Evolutionary conservation across 2,329 filamentous ascomycete species (phyloP).

Genomic region (Phialemonium atrogriseum): DNA sequence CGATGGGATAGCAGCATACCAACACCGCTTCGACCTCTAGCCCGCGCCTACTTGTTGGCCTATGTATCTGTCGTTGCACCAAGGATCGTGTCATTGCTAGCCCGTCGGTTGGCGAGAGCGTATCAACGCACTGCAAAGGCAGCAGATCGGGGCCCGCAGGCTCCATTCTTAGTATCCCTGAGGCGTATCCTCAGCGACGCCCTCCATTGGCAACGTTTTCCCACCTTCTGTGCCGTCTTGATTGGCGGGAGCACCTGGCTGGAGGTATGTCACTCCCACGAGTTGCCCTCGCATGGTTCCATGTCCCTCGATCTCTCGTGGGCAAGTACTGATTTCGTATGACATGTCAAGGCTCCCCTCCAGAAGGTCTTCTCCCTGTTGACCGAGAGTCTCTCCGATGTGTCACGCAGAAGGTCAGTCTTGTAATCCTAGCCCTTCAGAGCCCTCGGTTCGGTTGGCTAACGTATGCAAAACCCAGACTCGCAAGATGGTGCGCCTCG

Average conservation of each 20-base stretch:
- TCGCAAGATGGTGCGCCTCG: constrained; percentile 47
- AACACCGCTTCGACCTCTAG: constrained; percentile 42
- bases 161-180: constrained; percentile 24
- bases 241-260: constrained; percentile 53
- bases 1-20: constrained; percentile 30
- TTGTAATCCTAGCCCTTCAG: not conserved
- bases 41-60: constrained; percentile 52
- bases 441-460: not conserved
- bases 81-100: constrained; percentile 43
- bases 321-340: too few species aligned
- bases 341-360: constrained; percentile 21
- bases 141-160: constrained; percentile 13
- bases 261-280: constrained; percentile 33
- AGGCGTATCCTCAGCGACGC: constrained; percentile 38
- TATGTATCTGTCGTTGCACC: constrained; percentile 53
- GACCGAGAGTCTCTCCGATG: constrained; percentile 14
- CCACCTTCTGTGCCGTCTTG: constrained; percentile 53
- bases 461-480: constrained; percentile 23
- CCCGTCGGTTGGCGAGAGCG: constrained; percentile 36
- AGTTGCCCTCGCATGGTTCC: not conserved
- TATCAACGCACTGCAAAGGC: too few species aligned
- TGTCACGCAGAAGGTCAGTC: constrained; percentile 24
- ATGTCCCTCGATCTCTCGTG: too few species aligned
- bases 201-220: constrained; percentile 48
- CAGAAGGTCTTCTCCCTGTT: constrained; percentile 17